These are phyloP conservation scores for Penicillium atrosanguineum DNA, from an alignment of 495 filamentous ascomycete genomes.

Conservation along the genomic window DNA sequence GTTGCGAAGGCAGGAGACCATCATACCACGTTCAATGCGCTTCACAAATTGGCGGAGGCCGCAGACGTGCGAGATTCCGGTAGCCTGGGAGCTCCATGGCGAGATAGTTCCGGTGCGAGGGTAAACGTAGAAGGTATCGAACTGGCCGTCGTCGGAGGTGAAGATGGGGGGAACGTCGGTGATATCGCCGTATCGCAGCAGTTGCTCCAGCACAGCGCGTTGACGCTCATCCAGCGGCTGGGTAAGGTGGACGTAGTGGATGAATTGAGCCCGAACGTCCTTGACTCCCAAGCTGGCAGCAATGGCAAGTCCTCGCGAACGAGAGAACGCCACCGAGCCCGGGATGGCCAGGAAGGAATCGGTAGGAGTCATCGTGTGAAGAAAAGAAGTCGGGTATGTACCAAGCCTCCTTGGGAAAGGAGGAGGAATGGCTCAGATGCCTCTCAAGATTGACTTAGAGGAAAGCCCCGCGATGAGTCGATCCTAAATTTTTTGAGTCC, in stretches of 20 bases:
- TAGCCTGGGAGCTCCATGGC: constrained; percentile 96
- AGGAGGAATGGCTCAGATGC: constrained; percentile 26
- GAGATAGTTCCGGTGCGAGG: constrained; percentile 83
- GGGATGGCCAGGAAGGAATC: constrained; percentile 47
- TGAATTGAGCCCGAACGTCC: constrained; percentile 59
- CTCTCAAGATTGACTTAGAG: constrained; percentile 30
- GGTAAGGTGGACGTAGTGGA: constrained; percentile 59
- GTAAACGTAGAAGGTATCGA: constrained; percentile 63
- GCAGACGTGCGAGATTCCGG: constrained; percentile 90
- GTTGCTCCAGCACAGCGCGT: constrained; percentile 51
- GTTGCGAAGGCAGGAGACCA: constrained; percentile 55
- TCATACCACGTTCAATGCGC: constrained; percentile 84
- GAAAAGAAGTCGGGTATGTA: constrained; percentile 1
- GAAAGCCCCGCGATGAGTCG: constrained; percentile 27
- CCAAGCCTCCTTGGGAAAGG: constrained; percentile 22
- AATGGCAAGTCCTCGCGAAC: constrained; percentile 50
- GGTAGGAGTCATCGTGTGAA: constrained; percentile 32
- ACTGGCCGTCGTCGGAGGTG: constrained; percentile 38
- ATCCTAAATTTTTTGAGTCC: constrained; percentile 18
- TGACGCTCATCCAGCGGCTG: constrained; percentile 41
- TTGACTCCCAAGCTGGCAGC: constrained; percentile 51
- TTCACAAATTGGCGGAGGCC: constrained; percentile 68
- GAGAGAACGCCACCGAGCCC: constrained; percentile 53
- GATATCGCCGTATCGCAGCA: constrained; percentile 64
- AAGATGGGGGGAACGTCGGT: constrained; percentile 45